Evolutionary conservation across 2,329 filamentous ascomycete genomes (phyloP), one percentile per base, ranked within the genome.

Genomic region (Xylariales sp.): DNA sequence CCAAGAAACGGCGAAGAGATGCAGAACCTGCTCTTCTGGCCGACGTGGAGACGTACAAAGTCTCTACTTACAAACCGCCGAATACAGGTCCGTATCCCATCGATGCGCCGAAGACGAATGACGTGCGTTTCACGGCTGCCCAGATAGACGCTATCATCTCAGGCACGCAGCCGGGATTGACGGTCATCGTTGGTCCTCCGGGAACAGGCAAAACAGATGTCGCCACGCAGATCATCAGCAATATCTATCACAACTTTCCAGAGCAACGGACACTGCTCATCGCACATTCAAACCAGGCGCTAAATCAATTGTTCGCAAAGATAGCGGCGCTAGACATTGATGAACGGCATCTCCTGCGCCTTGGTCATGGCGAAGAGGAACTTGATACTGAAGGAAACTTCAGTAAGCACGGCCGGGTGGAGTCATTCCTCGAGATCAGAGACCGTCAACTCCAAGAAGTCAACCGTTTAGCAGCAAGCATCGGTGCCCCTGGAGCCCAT

Each of bases 201-300:
- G 93, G 93, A 41, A 98, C 93, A 5, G 93, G 94, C 48, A 98
- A 98, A 70, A 98, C 93, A n/a, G 93, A 98, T 64, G 93, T 98
- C 40, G 90, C 89, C 35, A 96, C 91, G 4, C 93, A 98, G 63
- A 94, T 97, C 60, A 98, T 98, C 66, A 96, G 88, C 69, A 96
- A 97, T 62, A 86, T 98, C 53, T 98, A 98, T 59, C 91, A 97
- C 70, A 95, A 97, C 65, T 98, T 96, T 60, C 90, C 93, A 6
- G 74, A 84, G 49, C 89, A 98, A 62, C 85, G 88, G 53, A 98
- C 93, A 1, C 70, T 98, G 14, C 78, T 98, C 29, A 81, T 98
- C 49, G 93, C 93, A 4, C 93, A 98, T 62, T 97, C 91, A 64
- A 98, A 98, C 58, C 94, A 98, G 62, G 94, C 93, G 2, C 71